These are phyloP conservation scores for Suillus paluster DNA, from an alignment of 768 basidiomycete genomes.

Conservation along the genomic window DNA sequence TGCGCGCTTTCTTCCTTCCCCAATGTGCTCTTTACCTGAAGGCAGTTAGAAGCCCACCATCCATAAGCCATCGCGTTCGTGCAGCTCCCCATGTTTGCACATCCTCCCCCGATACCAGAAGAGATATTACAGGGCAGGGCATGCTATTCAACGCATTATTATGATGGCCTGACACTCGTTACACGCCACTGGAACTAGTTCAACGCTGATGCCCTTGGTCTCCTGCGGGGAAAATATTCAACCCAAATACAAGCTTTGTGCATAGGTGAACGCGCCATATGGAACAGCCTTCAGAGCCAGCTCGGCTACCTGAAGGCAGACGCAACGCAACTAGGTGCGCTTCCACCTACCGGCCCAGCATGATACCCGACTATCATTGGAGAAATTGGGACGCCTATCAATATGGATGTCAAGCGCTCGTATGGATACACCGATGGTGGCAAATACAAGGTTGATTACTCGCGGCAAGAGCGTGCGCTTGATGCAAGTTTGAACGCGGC, in stretches of 20 bases:
- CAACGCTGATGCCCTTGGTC: slow-evolving; percentile 92
- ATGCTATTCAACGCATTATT: slow-evolving; percentile 85
- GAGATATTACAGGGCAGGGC: slow-evolving; percentile 67
- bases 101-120: slow-evolving; percentile 66
- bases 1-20: slow-evolving; percentile 79
- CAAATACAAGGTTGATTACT: slow-evolving; percentile 75
- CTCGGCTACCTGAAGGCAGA: slow-evolving; percentile 80
- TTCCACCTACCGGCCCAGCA: slow-evolving; percentile 7
- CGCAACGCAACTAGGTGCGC: slow-evolving; percentile 57
- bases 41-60: slow-evolving; percentile 68
- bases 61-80: slow-evolving; percentile 88
- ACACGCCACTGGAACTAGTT: slow-evolving; percentile 93
- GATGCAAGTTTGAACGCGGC: slow-evolving; percentile 81
- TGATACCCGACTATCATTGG: slow-evolving; percentile 89
- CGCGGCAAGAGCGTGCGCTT: slow-evolving; percentile 81
- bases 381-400: slow-evolving; percentile 94
- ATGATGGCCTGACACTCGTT: slow-evolving; percentile 93
- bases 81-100: slow-evolving; percentile 88
- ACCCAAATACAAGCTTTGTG: slow-evolving; percentile 71
- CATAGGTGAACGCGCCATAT: slow-evolving; percentile 83
- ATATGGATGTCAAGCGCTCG: slow-evolving; percentile 86
- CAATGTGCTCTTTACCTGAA: slow-evolving; percentile 62
- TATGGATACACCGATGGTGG: slow-evolving; percentile 81
- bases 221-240: slow-evolving; percentile 84
- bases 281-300: slow-evolving; percentile 81